Conservation (phyloP, 768 basidiomycete genomes). For the Amanita brunnescens region DNA sequence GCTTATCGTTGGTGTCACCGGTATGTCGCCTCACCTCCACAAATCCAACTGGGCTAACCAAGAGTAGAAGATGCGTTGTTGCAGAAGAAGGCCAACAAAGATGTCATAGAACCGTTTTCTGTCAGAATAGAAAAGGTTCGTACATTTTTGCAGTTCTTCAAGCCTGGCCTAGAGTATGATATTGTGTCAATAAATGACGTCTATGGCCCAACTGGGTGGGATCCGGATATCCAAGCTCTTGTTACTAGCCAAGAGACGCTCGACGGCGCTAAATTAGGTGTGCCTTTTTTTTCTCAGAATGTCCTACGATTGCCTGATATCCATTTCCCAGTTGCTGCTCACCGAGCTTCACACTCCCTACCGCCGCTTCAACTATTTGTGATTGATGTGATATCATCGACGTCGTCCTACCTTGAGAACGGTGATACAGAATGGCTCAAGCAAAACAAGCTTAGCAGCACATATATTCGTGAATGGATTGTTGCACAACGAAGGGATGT, state of each 20-base stretch:
- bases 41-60: not conserved
- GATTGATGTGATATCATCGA: slow-evolving; percentile 85
- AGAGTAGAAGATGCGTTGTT: slow-evolving; percentile 59
- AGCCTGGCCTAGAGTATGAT: slow-evolving; percentile 54
- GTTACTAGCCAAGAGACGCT: slow-evolving; percentile 89
- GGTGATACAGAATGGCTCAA: slow-evolving; percentile 64
- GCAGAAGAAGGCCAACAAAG: slow-evolving; percentile 57
- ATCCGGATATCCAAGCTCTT: slow-evolving; percentile 83
- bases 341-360: slow-evolving; percentile 46
- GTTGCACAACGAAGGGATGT: slow-evolving; percentile 18
- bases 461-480: slow-evolving; percentile 88
- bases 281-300: slow-evolving; percentile 23
- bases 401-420: slow-evolving; percentile 46
- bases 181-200: slow-evolving; percentile 76
- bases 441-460: slow-evolving; percentile 89
- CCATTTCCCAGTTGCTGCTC: slow-evolving; percentile 45
- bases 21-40: slow-evolving; percentile 24
- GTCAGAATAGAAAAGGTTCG: slow-evolving; percentile 49
- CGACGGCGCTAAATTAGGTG: slow-evolving; percentile 65
- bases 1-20: slow-evolving; percentile 85
- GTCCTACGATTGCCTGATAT: not conserved
- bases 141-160: slow-evolving; percentile 65
- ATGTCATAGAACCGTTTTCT: slow-evolving; percentile 55
- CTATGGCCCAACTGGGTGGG: slow-evolving; percentile 85
- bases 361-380: slow-evolving; percentile 59